Evolutionary conservation across 2,329 filamentous ascomycete species (phyloP).

Genomic region (Botrytis fragariae): DNA sequence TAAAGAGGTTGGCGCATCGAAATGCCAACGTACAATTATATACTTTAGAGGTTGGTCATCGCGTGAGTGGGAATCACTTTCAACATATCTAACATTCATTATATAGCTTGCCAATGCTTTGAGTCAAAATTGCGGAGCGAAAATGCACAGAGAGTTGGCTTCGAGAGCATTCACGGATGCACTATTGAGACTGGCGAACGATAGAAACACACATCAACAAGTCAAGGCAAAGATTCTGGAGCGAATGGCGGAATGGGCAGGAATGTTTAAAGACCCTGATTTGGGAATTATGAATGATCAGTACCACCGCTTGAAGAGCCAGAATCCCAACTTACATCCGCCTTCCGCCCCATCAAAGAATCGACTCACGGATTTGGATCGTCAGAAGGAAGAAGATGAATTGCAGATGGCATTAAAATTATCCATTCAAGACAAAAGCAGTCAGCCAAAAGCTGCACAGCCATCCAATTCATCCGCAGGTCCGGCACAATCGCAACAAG

Average conservation of each 20-base stretch:
- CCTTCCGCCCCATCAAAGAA: constrained; percentile 93
- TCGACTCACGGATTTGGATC: constrained; percentile 82
- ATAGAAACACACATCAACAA: constrained; percentile 92
- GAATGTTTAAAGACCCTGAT: constrained; percentile 91
- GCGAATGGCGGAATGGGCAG: constrained; percentile 93
- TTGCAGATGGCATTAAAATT: constrained; percentile 92
- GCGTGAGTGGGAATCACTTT: constrained; percentile 8
- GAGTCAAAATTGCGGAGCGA: constrained; percentile 67
- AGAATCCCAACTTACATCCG: constrained; percentile 84
- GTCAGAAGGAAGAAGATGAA: constrained; percentile 95
- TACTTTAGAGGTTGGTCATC: constrained; percentile 56
- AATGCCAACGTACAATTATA: constrained; percentile 80
- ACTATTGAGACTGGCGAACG: constrained; percentile 82
- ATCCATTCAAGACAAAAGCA: constrained; percentile 83
- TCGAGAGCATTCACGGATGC: constrained; percentile 83
- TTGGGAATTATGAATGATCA: constrained; percentile 97
- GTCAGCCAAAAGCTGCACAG: constrained; percentile 46
- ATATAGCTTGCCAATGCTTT: constrained; percentile 65
- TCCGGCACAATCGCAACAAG: constrained; percentile 42
- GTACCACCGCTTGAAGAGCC: constrained; percentile 78
- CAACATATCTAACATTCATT: constrained; percentile 19
- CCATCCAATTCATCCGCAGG: constrained; percentile 41
- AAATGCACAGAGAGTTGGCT: constrained; percentile 68
- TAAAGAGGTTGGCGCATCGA: constrained; percentile 69
- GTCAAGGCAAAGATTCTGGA: constrained; percentile 97